These are phyloP conservation scores for Centella asiatica DNA, from an alignment of 129 eudicot species.

Conservation along the genomic window DNA sequence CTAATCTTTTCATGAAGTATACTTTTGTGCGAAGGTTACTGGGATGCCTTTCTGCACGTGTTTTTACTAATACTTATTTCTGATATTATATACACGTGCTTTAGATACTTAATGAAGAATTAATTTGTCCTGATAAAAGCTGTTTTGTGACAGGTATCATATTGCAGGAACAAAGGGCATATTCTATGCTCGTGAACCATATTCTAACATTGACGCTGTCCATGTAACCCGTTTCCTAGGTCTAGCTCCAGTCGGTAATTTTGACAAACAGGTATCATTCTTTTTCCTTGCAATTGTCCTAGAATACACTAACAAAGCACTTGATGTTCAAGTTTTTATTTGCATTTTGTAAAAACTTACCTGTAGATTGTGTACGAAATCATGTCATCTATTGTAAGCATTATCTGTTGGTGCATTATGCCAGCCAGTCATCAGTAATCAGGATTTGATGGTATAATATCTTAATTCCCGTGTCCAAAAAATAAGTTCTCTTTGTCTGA, in stretches of 20 bases:
- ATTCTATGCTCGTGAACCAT: conserved; percentile 86
- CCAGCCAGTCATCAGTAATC: background rate
- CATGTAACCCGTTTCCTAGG: conserved; percentile 95
- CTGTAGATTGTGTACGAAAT: too few relatives aligned
- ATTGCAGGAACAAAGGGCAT: conserved; percentile 74
- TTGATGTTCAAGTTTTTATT: conserved; percentile 4
- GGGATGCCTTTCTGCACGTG: background rate
- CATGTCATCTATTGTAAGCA: background rate
- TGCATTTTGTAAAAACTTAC: too few relatives aligned
- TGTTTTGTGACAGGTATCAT: conserved; percentile 57
- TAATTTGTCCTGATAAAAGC: conserved; percentile 10
- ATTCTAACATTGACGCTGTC: conserved; percentile 53
- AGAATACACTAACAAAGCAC: background rate
- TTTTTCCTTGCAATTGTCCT: background rate
- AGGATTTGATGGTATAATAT: background rate
- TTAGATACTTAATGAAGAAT: background rate
- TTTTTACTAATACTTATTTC: background rate
- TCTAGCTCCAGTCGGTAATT: conserved; percentile 84
- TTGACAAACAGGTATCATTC: conserved; percentile 95
- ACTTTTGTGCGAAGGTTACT: background rate
- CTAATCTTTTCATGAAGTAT: background rate
- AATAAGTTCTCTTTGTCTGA: background rate
- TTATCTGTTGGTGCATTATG: background rate
- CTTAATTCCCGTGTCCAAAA: background rate
- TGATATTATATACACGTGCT: background rate